Evolutionary conservation across 177 flowering plant genomes (phyloP).

Genomic region (Vitis hybrid): DNA sequence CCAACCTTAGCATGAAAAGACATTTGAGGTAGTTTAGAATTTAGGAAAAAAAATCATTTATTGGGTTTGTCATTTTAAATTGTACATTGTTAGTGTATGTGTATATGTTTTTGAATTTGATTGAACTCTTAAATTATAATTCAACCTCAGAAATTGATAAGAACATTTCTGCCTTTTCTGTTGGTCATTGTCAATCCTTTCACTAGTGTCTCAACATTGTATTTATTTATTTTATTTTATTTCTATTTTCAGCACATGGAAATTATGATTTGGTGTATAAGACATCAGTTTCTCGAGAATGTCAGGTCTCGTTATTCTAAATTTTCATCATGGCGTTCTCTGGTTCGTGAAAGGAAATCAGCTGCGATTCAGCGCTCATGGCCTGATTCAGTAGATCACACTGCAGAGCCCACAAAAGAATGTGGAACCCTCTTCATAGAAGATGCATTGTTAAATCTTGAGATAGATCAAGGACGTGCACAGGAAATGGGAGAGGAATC

Average conservation of each 20-base stretch:
- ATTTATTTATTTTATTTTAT: not conserved
- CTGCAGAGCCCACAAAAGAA: slow-evolving; percentile 36
- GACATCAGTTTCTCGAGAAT: slow-evolving; percentile 76
- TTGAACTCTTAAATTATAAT: too few species aligned
- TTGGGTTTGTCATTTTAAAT: too few species aligned
- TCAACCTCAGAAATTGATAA: too few species aligned
- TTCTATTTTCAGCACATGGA: slow-evolving; percentile 74
- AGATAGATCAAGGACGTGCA: slow-evolving; percentile 38
- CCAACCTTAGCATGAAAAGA: too few species aligned
- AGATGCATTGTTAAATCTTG: slow-evolving; percentile 87
- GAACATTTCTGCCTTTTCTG: too few species aligned
- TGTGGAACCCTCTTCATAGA: slow-evolving; percentile 83
- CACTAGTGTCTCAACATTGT: too few species aligned
- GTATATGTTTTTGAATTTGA: too few species aligned
- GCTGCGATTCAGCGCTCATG: slow-evolving; percentile 78
- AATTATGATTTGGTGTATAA: slow-evolving; percentile 78
- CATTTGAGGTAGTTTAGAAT: too few species aligned
- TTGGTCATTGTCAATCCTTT: too few species aligned
- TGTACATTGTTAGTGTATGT: too few species aligned
- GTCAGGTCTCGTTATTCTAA: slow-evolving; percentile 48
- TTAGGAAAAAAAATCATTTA: too few species aligned
- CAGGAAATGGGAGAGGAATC: slow-evolving; percentile 38
- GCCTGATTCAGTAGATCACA: slow-evolving; percentile 52
- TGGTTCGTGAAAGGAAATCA: slow-evolving; percentile 64
- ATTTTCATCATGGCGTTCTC: slow-evolving; percentile 53